phyloP scores from a whole-genome alignment of 495 filamentous ascomycete species.

The Penicillium daleae region DNA sequence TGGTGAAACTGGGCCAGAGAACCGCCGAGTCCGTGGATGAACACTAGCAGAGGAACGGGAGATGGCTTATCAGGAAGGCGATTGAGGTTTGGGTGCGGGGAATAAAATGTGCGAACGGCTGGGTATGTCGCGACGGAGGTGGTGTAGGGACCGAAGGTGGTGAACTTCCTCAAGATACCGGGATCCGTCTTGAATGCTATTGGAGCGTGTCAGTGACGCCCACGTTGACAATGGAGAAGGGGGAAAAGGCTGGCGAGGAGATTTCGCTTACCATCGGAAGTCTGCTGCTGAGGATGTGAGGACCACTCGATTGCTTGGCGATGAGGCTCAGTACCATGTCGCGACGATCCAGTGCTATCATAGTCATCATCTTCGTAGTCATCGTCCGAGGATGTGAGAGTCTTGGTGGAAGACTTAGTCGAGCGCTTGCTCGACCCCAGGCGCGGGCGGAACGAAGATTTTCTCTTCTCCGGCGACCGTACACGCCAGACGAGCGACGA shows the following conservation, averaged over 20 bases:
- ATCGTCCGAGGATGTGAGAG: slow-evolving; percentile 47
- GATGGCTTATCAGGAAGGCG: slow-evolving; percentile 72
- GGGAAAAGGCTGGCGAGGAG: background rate
- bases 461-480: slow-evolving; percentile 16
- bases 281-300: slow-evolving; percentile 32
- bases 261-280: slow-evolving; percentile 37
- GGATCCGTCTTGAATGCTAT: slow-evolving; percentile 63
- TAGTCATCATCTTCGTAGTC: slow-evolving; percentile 51
- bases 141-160: slow-evolving; percentile 69
- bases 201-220: slow-evolving; percentile 2
- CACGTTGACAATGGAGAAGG: background rate
- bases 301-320: slow-evolving; percentile 23
- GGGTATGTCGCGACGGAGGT: slow-evolving; percentile 73
- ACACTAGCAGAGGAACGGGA: slow-evolving; percentile 83
- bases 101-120: slow-evolving; percentile 79
- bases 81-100: slow-evolving; percentile 76
- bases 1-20: slow-evolving; percentile 86
- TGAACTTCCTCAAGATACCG: slow-evolving; percentile 75
- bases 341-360: slow-evolving; percentile 45
- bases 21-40: slow-evolving; percentile 89
- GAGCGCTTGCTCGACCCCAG: slow-evolving; percentile 30
- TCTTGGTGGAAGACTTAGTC: slow-evolving; percentile 37
- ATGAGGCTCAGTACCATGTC: slow-evolving; percentile 32
- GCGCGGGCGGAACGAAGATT: slow-evolving; percentile 26
- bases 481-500: slow-evolving; percentile 39